Evolutionary conservation across 225 moss, liverwort and hornwort genomes (phyloP), one percentile per base, ranked within the genome.

Genomic region (Sphagnum tenellum): DNA sequence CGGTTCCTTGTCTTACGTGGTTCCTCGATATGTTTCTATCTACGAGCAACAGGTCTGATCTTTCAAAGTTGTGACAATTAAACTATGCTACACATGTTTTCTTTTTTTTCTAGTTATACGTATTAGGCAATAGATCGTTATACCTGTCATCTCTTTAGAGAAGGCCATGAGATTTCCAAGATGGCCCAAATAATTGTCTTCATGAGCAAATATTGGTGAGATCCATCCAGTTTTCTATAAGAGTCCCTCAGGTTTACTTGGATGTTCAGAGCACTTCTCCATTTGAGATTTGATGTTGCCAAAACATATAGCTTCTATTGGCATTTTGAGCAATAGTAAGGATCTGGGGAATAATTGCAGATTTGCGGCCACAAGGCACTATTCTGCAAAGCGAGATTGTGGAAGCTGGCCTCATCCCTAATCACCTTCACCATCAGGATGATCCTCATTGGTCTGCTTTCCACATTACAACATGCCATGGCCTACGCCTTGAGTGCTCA

Each of bases 401-500:
- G 59, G 98, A 98, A 64, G 89, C 87, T 70, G 98, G 86, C 44
- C 74, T 85, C 50, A 93, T 98, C 53, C 89, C 98, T 49, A 85
- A 87, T 53, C 74, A 89, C 56, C 77, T 81, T 66, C 93, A 98
- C 69, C 92, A 93, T 72, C 85, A 82, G 68, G 96, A 92, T 51
- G 92, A 92, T 57, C 71, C 75, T 79, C 83, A 87, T 49, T 98
- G 98, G 98, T 87, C 85, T 67, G 98, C 89, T 47, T 98, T 98
- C 68, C 98, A 98, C 66, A 87, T 98, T 47, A 98, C 98, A 49
- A 98, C 90, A 61, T 90, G 90, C 71, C 98, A 98, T 69, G 98
- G 98, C 67, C 82, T 98, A 61, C 90, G 93, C 54, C 70, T 98
- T 11, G 98, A 98, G 67, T 93, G 92, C 67, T 74, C 98, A 50